Evolutionary conservation across 2,329 filamentous ascomycete genomes (phyloP), one percentile per base, ranked within the genome.

Genomic region (Fusarium sp.): DNA sequence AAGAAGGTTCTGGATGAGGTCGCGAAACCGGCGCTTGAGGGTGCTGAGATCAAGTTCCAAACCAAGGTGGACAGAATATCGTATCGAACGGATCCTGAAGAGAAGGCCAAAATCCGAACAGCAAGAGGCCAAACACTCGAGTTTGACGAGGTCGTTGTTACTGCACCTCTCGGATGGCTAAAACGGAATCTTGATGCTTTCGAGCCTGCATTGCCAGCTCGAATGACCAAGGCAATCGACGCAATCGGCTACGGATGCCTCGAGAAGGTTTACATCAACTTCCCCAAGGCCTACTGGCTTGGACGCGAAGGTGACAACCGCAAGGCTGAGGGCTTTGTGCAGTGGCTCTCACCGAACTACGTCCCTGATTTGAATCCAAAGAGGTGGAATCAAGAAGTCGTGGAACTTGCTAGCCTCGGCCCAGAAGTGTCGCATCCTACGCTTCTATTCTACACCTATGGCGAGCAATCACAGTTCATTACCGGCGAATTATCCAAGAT

Each of bases 371-470:
- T 88, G 2, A 91, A 92, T 70, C 87, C 89, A 2, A 72, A 84
- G 7, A 80, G 84, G 62, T 96, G 93, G 92, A 88, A 89, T 65
- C 91, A 93, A 78, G 91, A 95, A 80, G 87, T 89, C 54, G 84
- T 97, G 60, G 94, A 95, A 60, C 86, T 97, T 22, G 90, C 91
- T 42, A 88, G 90, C 3, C 84, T 97, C 3, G 84, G 87, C 0
- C 71, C 75, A 0, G 74, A 81, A 2, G 84, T 82, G 51, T 85
- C 90, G 0, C 94, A 97, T 62, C 92, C 94, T 9, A 97, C 93
- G 0, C 85, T 97, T 6, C 87, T 97, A 26, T 97, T 97, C 85
- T 97, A 94, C 82, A 90, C 85, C 36, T 91, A 89, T 73, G 91
- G 91, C 38, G 85, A 85, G 21, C 87, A 89, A 75, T 89, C 87